These are phyloP conservation scores for Dothistroma pini DNA, from an alignment of 2,329 filamentous ascomycete species.

Conservation along the genomic window DNA sequence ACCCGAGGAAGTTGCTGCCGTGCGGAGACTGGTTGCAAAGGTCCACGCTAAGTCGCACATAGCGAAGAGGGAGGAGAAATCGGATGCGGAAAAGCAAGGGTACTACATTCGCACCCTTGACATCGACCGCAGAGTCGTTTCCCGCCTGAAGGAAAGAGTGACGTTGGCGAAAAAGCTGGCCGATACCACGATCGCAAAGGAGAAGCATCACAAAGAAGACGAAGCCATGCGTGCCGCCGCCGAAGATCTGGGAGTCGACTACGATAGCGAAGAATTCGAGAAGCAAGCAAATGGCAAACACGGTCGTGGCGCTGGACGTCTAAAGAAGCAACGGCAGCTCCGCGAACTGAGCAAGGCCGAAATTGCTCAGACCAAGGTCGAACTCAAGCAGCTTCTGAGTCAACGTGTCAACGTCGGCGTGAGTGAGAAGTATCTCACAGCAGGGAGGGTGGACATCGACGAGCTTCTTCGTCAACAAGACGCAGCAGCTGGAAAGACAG, in stretches of 20 bases:
- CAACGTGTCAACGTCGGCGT: constrained; percentile 81
- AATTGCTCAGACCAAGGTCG: constrained; percentile 63
- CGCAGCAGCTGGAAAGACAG: constrained; percentile 54
- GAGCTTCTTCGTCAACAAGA: constrained; percentile 53
- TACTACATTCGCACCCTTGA: constrained; percentile 77
- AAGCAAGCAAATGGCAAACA: constrained; percentile 55
- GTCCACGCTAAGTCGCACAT: constrained; percentile 64
- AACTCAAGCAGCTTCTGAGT: constrained; percentile 67
- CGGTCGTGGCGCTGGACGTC: constrained; percentile 65
- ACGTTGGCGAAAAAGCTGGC: constrained; percentile 82
- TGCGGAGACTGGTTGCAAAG: constrained; percentile 78
- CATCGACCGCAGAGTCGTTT: constrained; percentile 74
- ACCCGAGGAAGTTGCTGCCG: constrained; percentile 84
- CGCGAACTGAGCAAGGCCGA: constrained; percentile 68
- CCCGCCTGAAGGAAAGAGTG: constrained; percentile 71
- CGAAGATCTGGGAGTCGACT: constrained; percentile 90
- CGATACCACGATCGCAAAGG: constrained; percentile 78
- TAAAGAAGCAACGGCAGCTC: constrained; percentile 70
- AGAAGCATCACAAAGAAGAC: constrained; percentile 79
- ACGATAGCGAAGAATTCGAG: constrained; percentile 82
- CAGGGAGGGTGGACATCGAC: constrained; percentile 78
- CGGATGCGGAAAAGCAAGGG: constrained; percentile 46
- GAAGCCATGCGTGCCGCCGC: constrained; percentile 80
- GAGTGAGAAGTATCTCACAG: constrained; percentile 79
- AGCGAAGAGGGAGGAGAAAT: constrained; percentile 40